Evolutionary conservation across 1,284 basidiomycete species (phyloP).

Genomic region (Takashimella koratensis): DNA sequence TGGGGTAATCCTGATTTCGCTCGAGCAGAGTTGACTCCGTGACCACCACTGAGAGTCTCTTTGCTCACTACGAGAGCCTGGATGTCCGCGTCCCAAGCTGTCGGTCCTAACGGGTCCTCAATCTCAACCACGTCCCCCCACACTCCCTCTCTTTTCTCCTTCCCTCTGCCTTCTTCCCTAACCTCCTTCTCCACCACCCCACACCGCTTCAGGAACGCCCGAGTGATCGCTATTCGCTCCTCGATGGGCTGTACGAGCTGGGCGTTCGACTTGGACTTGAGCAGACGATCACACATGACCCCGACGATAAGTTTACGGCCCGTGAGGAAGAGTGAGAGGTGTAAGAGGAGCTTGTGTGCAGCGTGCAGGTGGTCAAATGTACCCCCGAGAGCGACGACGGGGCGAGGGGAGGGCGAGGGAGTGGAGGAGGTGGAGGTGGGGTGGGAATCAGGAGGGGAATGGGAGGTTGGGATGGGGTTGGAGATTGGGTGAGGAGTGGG

Average conservation of each 20-base stretch:
- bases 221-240: constrained; percentile 57
- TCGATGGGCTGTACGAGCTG: constrained; percentile 66
- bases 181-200: constrained; percentile 1
- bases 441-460: neutral
- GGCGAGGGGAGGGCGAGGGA: neutral
- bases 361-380: constrained; percentile 98
- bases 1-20: constrained; percentile 53
- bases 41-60: constrained; percentile 74
- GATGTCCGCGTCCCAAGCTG: constrained; percentile 74
- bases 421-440: neutral
- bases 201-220: constrained; percentile 56
- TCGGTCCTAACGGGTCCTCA: constrained; percentile 81
- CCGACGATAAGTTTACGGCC: constrained; percentile 80
- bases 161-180: neutral
- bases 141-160: neutral
- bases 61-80: constrained; percentile 81
- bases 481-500: too few species aligned
- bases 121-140: constrained; percentile 61
- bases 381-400: constrained; percentile 57
- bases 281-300: constrained; percentile 69
- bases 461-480: neutral
- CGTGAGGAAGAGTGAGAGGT: constrained; percentile 82
- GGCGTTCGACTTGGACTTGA: constrained; percentile 69
- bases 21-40: constrained; percentile 41
- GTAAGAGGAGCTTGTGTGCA: constrained; percentile 94